Conservation (phyloP, 2,329 filamentous ascomycete species). For the Parasarocladium wereldwijsianum region DNA sequence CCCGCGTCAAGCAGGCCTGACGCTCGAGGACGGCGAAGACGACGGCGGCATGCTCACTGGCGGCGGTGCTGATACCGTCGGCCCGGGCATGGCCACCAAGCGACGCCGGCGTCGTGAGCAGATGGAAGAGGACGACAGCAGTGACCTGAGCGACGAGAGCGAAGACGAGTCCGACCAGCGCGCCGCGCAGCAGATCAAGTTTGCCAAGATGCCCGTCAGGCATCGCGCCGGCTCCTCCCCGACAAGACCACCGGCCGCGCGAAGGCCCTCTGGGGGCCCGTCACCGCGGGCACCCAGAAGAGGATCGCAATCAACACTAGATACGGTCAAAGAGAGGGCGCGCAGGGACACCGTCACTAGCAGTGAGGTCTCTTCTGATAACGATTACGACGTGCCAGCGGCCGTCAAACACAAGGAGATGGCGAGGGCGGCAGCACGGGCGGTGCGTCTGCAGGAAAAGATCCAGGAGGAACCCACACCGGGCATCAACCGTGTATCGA, state of each 20-base stretch:
- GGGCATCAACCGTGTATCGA: slow-evolving; percentile 28
- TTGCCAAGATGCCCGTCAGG: slow-evolving; percentile 86
- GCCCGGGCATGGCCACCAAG: slow-evolving; percentile 51
- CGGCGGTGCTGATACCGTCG: slow-evolving; percentile 52
- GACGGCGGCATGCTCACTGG: slow-evolving; percentile 60
- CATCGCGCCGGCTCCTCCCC: slow-evolving; percentile 81
- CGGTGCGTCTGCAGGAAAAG: slow-evolving; percentile 20
- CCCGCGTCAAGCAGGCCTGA: slow-evolving; percentile 45
- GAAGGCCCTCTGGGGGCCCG: slow-evolving; percentile 21
- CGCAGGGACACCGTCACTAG: slow-evolving; percentile 66
- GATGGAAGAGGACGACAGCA: slow-evolving; percentile 75
- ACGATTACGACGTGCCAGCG: slow-evolving; percentile 55
- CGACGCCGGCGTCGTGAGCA: slow-evolving; percentile 54
- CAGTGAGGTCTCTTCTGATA: slow-evolving; percentile 72
- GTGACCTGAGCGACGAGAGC: slow-evolving; percentile 71
- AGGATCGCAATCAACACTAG: slow-evolving; percentile 57
- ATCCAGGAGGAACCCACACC: slow-evolving; percentile 22
- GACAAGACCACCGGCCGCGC: slow-evolving; percentile 48
- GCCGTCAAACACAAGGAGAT: slow-evolving; percentile 51
- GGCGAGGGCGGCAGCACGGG: slow-evolving; percentile 37
- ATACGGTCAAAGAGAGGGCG: slow-evolving; percentile 53
- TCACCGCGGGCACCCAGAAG: slow-evolving; percentile 38
- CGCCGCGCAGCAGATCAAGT: slow-evolving; percentile 82
- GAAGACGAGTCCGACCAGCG: slow-evolving; percentile 64
- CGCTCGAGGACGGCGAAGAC: slow-evolving; percentile 56